A percentile compares a stretch with the other conserved stretches of the same genome.
phyloP scores from a whole-genome alignment of 768 basidiomycete genomes.

The Leccinellum luteum region DNA sequence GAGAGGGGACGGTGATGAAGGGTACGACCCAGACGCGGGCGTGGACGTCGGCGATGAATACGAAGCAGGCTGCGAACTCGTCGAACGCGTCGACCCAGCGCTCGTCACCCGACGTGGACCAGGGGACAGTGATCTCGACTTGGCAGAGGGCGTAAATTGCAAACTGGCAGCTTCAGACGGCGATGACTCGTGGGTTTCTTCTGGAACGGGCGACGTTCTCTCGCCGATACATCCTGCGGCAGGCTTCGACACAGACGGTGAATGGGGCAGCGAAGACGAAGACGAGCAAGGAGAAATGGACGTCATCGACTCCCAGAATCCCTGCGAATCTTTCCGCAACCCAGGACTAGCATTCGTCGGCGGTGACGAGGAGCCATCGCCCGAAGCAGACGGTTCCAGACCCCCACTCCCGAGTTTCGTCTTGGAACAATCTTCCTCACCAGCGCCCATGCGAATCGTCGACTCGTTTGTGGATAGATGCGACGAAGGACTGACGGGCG shows the following conservation, averaged over 20 bases:
- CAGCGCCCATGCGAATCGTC: background rate
- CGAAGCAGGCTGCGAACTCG: conserved; percentile 5
- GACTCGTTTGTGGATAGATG: conserved; percentile 1
- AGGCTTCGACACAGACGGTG: conserved; percentile 10
- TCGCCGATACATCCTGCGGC: conserved; percentile 8
- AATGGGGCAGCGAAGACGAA: conserved; percentile 15
- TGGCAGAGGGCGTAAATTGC: conserved; percentile 4
- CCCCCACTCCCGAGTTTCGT: background rate
- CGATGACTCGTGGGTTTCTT: background rate
- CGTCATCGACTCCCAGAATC: conserved; percentile 26
- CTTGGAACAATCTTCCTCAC: conserved; percentile 2
- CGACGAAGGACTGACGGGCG: conserved; percentile 3
- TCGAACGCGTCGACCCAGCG: conserved; percentile 8
- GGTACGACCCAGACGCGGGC: conserved; percentile 6
- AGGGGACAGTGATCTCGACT: conserved; percentile 18
- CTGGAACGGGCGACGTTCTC: background rate
- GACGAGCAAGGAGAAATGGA: conserved; percentile 18
- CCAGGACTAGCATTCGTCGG: conserved; percentile 7
- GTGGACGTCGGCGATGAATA: conserved; percentile 11
- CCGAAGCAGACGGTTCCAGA: background rate
- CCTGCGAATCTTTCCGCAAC: conserved; percentile 25
- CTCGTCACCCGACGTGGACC: conserved; percentile 1
- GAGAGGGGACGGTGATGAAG: conserved; percentile 8
- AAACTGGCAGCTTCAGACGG: background rate
- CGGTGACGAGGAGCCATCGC: conserved; percentile 9